Conservation (phyloP, 2,329 filamentous ascomycete genomes). For the Magnaporthales sp. region DNA sequence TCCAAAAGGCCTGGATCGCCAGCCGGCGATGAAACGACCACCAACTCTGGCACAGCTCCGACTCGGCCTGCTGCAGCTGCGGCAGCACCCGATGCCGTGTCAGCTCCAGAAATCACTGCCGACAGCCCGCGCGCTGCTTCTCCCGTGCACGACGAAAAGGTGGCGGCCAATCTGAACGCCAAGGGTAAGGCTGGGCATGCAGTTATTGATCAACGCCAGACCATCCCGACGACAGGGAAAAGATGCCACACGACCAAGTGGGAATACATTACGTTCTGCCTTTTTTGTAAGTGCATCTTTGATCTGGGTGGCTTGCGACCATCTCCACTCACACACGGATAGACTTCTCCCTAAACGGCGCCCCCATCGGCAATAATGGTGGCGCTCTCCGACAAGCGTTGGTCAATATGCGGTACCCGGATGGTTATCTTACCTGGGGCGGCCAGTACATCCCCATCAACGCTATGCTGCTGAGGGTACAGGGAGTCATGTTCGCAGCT, state of each 20-base stretch:
- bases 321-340: neutral
- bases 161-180: neutral
- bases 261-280: constrained; percentile 5
- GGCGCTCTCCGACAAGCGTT: neutral
- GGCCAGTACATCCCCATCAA: constrained; percentile 1
- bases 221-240: constrained; percentile 4
- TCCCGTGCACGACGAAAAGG: neutral
- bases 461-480: constrained; percentile 12
- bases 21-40: neutral
- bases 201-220: constrained; percentile 3
- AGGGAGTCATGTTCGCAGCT: constrained; percentile 14
- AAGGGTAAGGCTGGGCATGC: constrained; percentile 1
- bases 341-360: constrained; percentile 4
- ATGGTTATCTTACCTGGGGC: constrained; percentile 3
- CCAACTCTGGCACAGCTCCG: neutral
- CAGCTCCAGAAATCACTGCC: neutral
- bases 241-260: constrained; percentile 2
- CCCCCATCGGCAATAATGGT: constrained; percentile 4
- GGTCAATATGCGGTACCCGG: constrained; percentile 1
- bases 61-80: neutral
- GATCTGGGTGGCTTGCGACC: neutral
- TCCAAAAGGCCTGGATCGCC: neutral
- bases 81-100: neutral
- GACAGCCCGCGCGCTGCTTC: neutral
- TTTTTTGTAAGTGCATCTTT: neutral